These are phyloP conservation scores for Eucalyptus lansdowneana DNA, from an alignment of 345 rosid species.

Conservation along the genomic window DNA sequence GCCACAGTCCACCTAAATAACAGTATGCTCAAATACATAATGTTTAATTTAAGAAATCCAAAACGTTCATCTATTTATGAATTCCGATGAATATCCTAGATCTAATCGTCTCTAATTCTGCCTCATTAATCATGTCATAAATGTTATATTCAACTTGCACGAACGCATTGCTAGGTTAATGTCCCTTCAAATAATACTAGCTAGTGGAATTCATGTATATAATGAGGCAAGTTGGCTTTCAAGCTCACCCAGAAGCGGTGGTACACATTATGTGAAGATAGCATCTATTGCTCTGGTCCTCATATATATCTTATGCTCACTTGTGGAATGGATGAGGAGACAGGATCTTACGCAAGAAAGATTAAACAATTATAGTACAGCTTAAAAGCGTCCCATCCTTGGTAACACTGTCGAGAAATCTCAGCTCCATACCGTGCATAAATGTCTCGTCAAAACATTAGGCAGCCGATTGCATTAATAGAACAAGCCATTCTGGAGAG, in stretches of 20 bases:
- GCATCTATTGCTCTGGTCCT: background rate
- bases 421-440: background rate
- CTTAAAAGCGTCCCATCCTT: background rate
- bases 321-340: background rate
- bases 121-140: background rate
- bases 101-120: background rate
- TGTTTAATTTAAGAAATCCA: background rate
- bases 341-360: background rate
- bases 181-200: background rate
- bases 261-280: background rate
- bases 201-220: background rate
- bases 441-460: background rate
- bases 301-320: background rate
- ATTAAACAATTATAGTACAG: background rate
- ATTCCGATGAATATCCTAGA: background rate
- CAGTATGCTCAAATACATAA: no score
- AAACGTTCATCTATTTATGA: background rate
- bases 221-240: background rate
- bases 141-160: background rate
- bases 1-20: background rate
- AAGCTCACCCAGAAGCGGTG: background rate
- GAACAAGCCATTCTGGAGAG: background rate
- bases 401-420: background rate
- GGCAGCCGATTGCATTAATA: background rate
- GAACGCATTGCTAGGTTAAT: background rate